Percentiles rank a stretch among this genome's conserved stretches.
Evolutionary conservation across 2,329 filamentous ascomycete species (phyloP).

Genomic region (Diaporthe vexans): DNA sequence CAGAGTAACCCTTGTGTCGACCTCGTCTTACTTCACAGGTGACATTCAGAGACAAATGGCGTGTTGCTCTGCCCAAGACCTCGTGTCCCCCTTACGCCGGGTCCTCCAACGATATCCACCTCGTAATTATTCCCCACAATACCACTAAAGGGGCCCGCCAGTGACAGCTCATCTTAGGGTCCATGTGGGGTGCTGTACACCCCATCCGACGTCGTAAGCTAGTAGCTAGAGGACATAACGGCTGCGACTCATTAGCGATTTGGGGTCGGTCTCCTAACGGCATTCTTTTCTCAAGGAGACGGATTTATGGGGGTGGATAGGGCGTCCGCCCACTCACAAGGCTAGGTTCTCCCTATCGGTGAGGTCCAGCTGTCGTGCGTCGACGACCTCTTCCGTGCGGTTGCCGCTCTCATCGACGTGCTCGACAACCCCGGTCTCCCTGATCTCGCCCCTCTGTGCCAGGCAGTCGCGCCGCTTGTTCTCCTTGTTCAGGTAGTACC

Average conservation of each 20-base stretch:
- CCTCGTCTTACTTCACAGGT: not conserved
- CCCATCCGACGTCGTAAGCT: not conserved
- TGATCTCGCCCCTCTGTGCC: slow-evolving; percentile 42
- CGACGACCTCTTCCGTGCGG: slow-evolving; percentile 49
- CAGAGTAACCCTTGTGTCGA: not conserved
- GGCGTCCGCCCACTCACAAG: slow-evolving; percentile 42
- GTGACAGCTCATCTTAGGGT: no score
- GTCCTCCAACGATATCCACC: not conserved
- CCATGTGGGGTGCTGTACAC: not conserved
- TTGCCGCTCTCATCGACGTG: slow-evolving; percentile 48
- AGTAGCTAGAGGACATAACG: slow-evolving; percentile 7
- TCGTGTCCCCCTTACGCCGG: not conserved
- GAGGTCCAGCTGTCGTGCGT: slow-evolving; percentile 53
- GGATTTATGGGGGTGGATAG: no score
- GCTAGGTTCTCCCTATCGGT: slow-evolving; percentile 53
- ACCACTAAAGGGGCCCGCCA: not conserved
- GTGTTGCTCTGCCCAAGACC: not conserved
- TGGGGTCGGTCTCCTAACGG: no score
- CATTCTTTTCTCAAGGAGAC: no score
- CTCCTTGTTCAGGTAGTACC: slow-evolving; percentile 56
- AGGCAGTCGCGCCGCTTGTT: slow-evolving; percentile 55
- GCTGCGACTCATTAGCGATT: not conserved
- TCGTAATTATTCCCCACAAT: not conserved
- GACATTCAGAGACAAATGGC: not conserved
- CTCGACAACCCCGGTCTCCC: slow-evolving; percentile 48